These are phyloP conservation scores for Hyaloperonospora brassicae DNA, from an alignment of 352 stramenopile species.

Conservation along the genomic window DNA sequence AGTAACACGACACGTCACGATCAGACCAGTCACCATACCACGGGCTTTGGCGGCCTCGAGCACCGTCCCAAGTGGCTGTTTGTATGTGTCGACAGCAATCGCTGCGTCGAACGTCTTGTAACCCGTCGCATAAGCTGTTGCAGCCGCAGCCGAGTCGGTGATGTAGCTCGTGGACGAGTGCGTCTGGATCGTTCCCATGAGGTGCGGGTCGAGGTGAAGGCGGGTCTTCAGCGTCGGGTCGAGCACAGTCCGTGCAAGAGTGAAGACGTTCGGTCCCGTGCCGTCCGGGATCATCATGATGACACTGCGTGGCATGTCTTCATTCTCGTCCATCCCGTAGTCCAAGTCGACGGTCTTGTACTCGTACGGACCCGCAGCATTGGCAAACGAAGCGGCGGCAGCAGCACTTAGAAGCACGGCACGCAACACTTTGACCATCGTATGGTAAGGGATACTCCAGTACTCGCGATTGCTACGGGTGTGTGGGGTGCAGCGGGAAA, in stretches of 20 bases:
- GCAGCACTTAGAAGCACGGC: conserved; percentile 12
- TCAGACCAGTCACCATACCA: conserved; percentile 58
- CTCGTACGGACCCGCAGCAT: conserved; percentile 32
- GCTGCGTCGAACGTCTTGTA: conserved; percentile 62
- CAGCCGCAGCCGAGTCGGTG: conserved; percentile 50
- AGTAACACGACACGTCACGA: conserved; percentile 58
- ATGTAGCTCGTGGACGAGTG: conserved; percentile 62
- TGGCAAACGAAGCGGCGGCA: conserved; percentile 12
- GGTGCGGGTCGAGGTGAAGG: conserved; percentile 50
- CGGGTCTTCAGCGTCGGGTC: conserved; percentile 46
- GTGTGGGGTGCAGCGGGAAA: too few species aligned
- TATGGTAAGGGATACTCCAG: neutral
- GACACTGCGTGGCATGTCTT: conserved; percentile 35
- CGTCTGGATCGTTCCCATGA: conserved; percentile 51
- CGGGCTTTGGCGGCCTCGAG: conserved; percentile 53
- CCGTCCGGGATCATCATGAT: conserved; percentile 75
- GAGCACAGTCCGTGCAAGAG: conserved; percentile 44
- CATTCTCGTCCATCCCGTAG: conserved; percentile 47
- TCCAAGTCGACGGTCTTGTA: conserved; percentile 60
- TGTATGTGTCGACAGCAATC: conserved; percentile 50
- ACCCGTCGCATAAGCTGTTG: conserved; percentile 47
- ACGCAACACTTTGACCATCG: conserved; percentile 6
- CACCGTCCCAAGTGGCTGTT: conserved; percentile 53
- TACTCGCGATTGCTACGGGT: too few species aligned
- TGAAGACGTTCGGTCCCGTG: conserved; percentile 58